Evolutionary conservation across 768 basidiomycete species (phyloP), one percentile per base, ranked within the genome.

Genomic region (Russula ochroleuca): DNA sequence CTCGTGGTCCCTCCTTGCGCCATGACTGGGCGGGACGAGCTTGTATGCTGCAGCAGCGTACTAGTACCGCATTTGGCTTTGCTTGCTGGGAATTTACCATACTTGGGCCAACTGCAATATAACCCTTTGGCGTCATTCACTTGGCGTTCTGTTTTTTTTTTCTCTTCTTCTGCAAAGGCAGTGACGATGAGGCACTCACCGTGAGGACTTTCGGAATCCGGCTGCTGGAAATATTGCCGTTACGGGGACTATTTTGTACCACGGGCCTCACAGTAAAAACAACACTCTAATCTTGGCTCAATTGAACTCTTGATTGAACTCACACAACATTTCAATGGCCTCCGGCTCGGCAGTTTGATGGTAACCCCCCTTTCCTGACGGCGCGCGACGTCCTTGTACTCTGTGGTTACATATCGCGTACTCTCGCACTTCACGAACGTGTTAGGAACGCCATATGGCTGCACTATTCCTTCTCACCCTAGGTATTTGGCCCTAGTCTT

Each of bases 101-200:
- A 21, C 5, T 9, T 1, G 19, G 25, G 7, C 28, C 5, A 1
- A 6, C 28, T 15, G 19, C 19, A 57, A 57, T 57, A 45, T 57
- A 19, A 5, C 28, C 55, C 54, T 31, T 43, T 56, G 35, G n/a
- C 37, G 52, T 54, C 52, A 19, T 14, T 35, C n/a, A 15, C 35
- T 14, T 25, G 38, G 54, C 38, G 9, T 25, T 6, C 3, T 8
- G 31, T 17, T 6, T n/a, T 45, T 61, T 14, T 37, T 35, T 9
- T 11, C 6, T 31, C 3, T 13, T 1, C 54, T 47, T 48, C 31
- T 9, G 28, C 17, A 10, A 38, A 4, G 3, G 52, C 17, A 17
- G 38, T 37, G 35, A 53, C 7, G 21, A 14, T 41, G 21, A 60
- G 63, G 63, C 63, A 45, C 53, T 23, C 23, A 6, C 21, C 35